Evolutionary conservation across 805 yeast genomes (phyloP).

Genomic region (Hanseniaspora pseudoguilliermondii): DNA sequence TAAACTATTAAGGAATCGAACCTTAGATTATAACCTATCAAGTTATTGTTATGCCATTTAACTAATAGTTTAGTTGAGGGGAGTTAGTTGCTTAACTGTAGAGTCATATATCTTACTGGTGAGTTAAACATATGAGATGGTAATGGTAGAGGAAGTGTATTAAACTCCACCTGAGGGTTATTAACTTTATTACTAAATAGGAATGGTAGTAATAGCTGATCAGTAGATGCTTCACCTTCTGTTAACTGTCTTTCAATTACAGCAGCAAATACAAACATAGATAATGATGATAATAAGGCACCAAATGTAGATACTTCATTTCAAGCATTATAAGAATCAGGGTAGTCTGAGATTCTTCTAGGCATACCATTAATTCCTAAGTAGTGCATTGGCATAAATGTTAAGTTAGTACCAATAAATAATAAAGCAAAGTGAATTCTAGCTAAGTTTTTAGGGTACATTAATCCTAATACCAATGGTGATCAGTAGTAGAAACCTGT

Average conservation of each 20-base stretch:
- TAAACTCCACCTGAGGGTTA: neutral
- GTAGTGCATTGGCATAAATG: constrained; percentile 16
- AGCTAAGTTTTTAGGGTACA: constrained; percentile 13
- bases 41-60: neutral
- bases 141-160: neutral
- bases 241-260: constrained; percentile 6
- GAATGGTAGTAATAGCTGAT: neutral
- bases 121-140: neutral
- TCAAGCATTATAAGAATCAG: constrained; percentile 12
- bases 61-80: neutral
- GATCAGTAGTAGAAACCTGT: constrained; percentile 17
- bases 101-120: neutral
- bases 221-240: neutral
- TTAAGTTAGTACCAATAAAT: constrained; percentile 14
- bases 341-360: constrained; percentile 17
- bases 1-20: neutral
- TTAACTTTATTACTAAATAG: neutral
- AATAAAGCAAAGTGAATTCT: constrained; percentile 15
- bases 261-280: constrained; percentile 4
- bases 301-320: constrained; percentile 8
- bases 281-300: constrained; percentile 6
- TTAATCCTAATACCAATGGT: constrained; percentile 14
- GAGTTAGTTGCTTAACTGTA: neutral
- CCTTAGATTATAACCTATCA: neutral
- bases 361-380: constrained; percentile 16